Evolutionary conservation across 1,284 basidiomycete genomes (phyloP).

Genomic region (Ustilago shanxiensis): DNA sequence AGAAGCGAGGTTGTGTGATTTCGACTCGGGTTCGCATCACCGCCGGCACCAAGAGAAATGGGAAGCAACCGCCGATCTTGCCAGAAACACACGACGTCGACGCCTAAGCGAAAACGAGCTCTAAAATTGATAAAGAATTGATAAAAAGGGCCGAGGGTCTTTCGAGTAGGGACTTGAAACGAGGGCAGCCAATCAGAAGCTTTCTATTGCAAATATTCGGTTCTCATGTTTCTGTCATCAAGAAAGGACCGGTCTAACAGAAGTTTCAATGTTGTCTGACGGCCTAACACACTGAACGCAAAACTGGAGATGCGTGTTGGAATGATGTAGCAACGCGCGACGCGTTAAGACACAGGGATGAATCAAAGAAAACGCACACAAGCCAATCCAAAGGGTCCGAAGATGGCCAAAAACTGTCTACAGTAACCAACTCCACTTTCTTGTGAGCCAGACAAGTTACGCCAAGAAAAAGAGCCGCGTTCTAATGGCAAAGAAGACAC

Average conservation of each 20-base stretch:
- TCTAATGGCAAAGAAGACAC: too few relatives aligned
- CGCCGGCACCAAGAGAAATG: neutral
- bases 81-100: too few relatives aligned
- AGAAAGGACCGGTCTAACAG: too few relatives aligned
- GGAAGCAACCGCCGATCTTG: too few relatives aligned
- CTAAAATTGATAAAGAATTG: constrained; percentile 14
- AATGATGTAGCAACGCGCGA: constrained; percentile 22
- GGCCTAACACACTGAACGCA: neutral
- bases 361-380: neutral
- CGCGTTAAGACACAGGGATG: constrained; percentile 25
- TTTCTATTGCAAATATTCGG: constrained; percentile 39
- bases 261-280: too few relatives aligned
- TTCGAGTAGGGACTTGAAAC: too few relatives aligned
- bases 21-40: neutral
- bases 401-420: neutral
- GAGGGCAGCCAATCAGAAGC: constrained; percentile 31
- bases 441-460: too few relatives aligned
- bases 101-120: constrained; percentile 17
- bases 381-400: constrained; percentile 23
- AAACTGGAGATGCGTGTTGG: constrained; percentile 11
- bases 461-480: neutral
- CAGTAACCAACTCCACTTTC: constrained; percentile 20
- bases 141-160: constrained; percentile 1
- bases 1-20: neutral
- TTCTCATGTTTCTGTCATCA: too few relatives aligned